Evolutionary conservation across 768 basidiomycete genomes (phyloP).

Genomic region (Kwoniella dejecticola): DNA sequence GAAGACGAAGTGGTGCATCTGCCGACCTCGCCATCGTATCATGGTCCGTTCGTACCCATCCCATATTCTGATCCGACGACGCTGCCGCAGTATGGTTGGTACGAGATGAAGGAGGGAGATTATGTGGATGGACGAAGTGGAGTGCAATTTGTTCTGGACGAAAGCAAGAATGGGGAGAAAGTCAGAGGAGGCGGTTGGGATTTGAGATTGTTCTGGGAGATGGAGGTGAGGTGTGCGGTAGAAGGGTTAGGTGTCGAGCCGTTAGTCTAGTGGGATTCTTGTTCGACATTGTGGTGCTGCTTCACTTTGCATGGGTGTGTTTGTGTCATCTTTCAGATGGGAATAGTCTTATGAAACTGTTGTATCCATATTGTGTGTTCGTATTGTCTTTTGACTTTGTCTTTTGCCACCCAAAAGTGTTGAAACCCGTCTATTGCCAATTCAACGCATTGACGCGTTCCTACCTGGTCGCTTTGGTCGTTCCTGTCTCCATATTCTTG

Average conservation of each 20-base stretch:
- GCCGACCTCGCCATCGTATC: conserved; percentile 39
- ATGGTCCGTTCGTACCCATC: conserved; percentile 49
- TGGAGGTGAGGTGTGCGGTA: conserved; percentile 45
- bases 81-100: conserved; percentile 20
- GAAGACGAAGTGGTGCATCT: conserved; percentile 16
- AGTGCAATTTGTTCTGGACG: conserved; percentile 38
- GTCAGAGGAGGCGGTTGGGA: conserved; percentile 48
- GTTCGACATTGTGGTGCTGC: neutral
- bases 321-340: neutral
- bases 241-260: conserved; percentile 46
- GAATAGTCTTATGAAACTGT: neutral
- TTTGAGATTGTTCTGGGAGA: conserved; percentile 45
- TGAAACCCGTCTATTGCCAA: neutral
- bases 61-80: conserved; percentile 41
- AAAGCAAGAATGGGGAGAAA: conserved; percentile 37
- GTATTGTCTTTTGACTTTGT: neutral
- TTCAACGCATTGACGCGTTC: conserved; percentile 1
- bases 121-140: conserved; percentile 42
- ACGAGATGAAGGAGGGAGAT: conserved; percentile 23
- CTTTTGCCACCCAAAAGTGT: conserved; percentile 6
- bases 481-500: neutral
- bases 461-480: neutral
- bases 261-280: conserved; percentile 4
- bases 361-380: neutral
- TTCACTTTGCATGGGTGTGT: neutral